Evolutionary conservation across 768 basidiomycete genomes (phyloP).

Genomic region (Rhodotorula kratochvilovae): DNA sequence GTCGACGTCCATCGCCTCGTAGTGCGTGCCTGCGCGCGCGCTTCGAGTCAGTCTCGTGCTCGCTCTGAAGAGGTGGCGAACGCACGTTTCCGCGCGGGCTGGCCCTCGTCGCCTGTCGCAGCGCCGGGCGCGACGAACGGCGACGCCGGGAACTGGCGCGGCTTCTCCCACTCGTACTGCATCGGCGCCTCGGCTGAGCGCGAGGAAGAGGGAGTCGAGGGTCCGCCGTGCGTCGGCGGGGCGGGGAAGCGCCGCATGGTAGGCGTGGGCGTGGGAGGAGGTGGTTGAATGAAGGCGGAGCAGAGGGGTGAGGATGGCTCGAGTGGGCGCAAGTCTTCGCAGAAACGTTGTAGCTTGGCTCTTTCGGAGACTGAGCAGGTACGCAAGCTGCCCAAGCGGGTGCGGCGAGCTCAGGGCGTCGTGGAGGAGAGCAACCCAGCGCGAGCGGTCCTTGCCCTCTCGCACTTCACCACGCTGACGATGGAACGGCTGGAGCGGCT

Average conservation of each 20-base stretch:
- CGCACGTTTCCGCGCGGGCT: conserved; percentile 33
- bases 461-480: too few relatives aligned
- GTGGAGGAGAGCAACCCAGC: too few relatives aligned
- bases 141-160: conserved; percentile 23
- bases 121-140: not conserved
- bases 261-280: not conserved
- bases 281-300: conserved; percentile 9
- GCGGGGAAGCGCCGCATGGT: conserved; percentile 28
- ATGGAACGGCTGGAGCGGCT: too few relatives aligned
- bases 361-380: too few relatives aligned
- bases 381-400: too few relatives aligned
- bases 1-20: conserved; percentile 41
- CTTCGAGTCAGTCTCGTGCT: not conserved
- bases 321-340: too few relatives aligned
- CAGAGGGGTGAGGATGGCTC: too few relatives aligned
- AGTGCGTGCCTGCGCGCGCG: conserved; percentile 26
- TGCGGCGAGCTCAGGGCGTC: too few relatives aligned
- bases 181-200: conserved; percentile 77
- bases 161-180: conserved; percentile 65
- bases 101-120: not conserved
- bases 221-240: not conserved
- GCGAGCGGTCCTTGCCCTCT: too few relatives aligned
- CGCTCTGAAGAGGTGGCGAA: not conserved
- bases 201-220: not conserved
- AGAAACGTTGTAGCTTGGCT: too few relatives aligned